These are phyloP conservation scores for Paxillus involutus DNA, from an alignment of 768 basidiomycete genomes.

Conservation along the genomic window DNA sequence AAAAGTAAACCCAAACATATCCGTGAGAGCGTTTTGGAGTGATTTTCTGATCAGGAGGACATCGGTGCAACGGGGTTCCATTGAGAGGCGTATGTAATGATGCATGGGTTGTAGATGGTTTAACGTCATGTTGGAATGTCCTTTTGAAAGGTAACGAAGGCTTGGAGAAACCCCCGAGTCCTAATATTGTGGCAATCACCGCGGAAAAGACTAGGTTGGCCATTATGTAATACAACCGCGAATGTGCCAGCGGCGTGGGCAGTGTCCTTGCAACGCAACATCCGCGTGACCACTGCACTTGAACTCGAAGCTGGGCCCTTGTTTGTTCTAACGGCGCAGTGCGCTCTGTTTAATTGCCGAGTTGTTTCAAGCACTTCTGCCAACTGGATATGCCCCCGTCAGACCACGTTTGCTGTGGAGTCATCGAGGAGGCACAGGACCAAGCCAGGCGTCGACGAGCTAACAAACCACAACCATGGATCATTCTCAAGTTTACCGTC, in stretches of 20 bases:
- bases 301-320: not conserved
- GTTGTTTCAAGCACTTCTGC: not conserved
- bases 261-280: not conserved
- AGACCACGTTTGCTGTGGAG: conserved; percentile 42
- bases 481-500: conserved; percentile 68
- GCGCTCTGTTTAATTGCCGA: not conserved
- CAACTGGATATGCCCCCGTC: conserved; percentile 17
- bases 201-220: not conserved
- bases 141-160: not conserved
- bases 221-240: conserved; percentile 21
- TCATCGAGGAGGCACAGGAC: conserved; percentile 49
- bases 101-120: conserved; percentile 21
- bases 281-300: not conserved
- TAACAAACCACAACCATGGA: conserved; percentile 66
- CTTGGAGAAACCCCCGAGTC: not conserved
- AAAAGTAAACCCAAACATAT: conserved; percentile 54
- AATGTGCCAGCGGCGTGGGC: not conserved
- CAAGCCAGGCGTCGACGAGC: conserved; percentile 38
- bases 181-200: not conserved
- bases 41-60: conserved; percentile 49
- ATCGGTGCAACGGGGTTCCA: conserved; percentile 33
- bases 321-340: not conserved
- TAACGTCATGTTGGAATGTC: conserved; percentile 12
- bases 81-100: conserved; percentile 22
- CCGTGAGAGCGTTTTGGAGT: conserved; percentile 53